Conservation (phyloP, 2,329 filamentous ascomycete species). For the Neopestalotiopsis sp. region DNA sequence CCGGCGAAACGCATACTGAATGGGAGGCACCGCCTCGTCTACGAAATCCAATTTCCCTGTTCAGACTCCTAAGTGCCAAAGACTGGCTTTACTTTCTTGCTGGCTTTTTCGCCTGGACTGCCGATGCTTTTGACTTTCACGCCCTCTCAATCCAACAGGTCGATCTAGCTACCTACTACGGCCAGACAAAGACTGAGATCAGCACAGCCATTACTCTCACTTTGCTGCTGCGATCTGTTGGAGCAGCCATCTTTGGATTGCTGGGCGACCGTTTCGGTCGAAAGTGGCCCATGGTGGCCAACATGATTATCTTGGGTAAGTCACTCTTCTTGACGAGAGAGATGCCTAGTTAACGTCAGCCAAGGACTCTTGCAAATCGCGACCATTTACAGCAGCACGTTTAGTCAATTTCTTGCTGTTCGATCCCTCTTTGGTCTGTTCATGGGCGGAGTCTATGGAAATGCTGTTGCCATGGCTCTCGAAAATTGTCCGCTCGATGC, state of each 20-base stretch:
- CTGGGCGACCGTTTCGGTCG: constrained; percentile 80
- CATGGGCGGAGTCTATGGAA: constrained; percentile 83
- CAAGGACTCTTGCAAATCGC: constrained; percentile 67
- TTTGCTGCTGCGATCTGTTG: constrained; percentile 74
- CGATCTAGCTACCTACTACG: constrained; percentile 46
- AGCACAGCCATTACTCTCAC: constrained; percentile 78
- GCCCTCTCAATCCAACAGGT: constrained; percentile 76
- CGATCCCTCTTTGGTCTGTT: constrained; percentile 76
- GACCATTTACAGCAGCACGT: constrained; percentile 77
- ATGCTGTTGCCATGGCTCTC: constrained; percentile 78
- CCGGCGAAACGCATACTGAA: constrained; percentile 68
- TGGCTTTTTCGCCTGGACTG: constrained; percentile 77
- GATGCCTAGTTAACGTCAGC: constrained; percentile 29
- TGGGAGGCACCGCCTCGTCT: constrained; percentile 72
- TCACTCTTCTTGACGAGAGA: background rate
- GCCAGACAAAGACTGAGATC: constrained; percentile 55
- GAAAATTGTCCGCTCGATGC: constrained; percentile 75
- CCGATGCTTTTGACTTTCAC: constrained; percentile 85
- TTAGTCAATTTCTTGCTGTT: constrained; percentile 76
- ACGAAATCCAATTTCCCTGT: constrained; percentile 72
- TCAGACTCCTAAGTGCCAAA: constrained; percentile 64
- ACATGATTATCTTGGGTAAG: constrained; percentile 73
- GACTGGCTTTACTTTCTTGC: constrained; percentile 81
- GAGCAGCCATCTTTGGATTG: constrained; percentile 77
- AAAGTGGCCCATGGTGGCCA: constrained; percentile 83